Base-by-base conservation (phyloP, 192 early-diverging fungal species). In the Paraglomus occultum region DNA sequence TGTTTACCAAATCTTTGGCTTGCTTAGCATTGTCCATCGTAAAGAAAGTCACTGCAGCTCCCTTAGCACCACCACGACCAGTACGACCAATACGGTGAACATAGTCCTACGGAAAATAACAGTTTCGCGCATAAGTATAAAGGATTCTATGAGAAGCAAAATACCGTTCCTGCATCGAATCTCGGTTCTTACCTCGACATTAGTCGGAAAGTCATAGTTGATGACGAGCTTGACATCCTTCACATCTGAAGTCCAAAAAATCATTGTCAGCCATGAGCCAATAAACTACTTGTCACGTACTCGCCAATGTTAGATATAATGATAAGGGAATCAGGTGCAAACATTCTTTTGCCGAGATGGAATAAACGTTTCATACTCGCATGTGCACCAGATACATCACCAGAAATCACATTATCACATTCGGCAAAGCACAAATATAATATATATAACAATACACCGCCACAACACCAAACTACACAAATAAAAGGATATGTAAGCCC, bases 211-310 rank as follows among this genome's bases (percentile, higher is more conserved):
- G 64, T 95, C 94, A 70, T 91, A 92, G 79, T 99, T 99, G 82
- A 99, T 93, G 14, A 99, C 96, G 78, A 90, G 93, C 75, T 95
- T 95, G 76, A 99, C 94, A 77, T 95, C 92, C 76, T 94, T 94
- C 80, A 93, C 86, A 79, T 93, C 91, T 89, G 78, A 23, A 70
- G 43, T 58, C 23, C 44, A 46, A 73, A 55, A 71, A 63, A 73
- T 76, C 40, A 47, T 73, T 55, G 76, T 72, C 68, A 78, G 60
- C 71, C 4, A 14, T 38, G 43, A 61, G 60, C 57, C 51, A 61
- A 61, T 61, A 31, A 31, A 31, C 31, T 31, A 31, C 1, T 31
- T 31, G 31, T 31, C 31, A 31, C 31, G 31, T 31, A 31, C 31
- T 31, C 31, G 31, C 31, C 31, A 31, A 31, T 31, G 31, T 31